These are phyloP conservation scores for Hyparrhenia diplandra DNA, from an alignment of 176 grass and related monocot species.

Conservation along the genomic window DNA sequence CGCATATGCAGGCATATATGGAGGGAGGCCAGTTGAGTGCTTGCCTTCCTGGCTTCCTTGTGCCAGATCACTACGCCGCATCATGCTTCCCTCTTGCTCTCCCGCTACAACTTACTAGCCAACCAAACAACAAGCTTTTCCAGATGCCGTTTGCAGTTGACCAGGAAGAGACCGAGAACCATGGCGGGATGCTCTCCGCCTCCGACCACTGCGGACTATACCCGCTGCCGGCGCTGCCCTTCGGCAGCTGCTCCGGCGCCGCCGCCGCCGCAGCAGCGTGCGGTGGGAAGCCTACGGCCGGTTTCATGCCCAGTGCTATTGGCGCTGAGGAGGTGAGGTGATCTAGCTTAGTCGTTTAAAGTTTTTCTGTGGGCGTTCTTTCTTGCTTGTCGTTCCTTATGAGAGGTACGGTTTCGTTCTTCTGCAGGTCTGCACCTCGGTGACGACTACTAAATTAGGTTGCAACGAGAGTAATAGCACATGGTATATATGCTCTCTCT, in stretches of 20 bases:
- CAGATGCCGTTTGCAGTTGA: slow-evolving; percentile 37
- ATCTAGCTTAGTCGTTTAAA: neutral
- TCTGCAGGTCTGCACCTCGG: slow-evolving; percentile 44
- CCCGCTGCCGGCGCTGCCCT: slow-evolving; percentile 26
- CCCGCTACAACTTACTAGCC: slow-evolving; percentile 35
- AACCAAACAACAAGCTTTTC: slow-evolving; percentile 25
- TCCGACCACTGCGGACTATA: slow-evolving; percentile 35
- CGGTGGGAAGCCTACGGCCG: neutral
- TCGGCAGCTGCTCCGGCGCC: neutral
- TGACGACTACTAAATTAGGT: neutral
- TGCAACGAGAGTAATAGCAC: slow-evolving; percentile 31
- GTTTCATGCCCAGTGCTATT: slow-evolving; percentile 18
- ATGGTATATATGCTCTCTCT: slow-evolving; percentile 38
- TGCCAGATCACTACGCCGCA: slow-evolving; percentile 19
- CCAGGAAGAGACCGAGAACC: slow-evolving; percentile 24
- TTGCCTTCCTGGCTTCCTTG: slow-evolving; percentile 30
- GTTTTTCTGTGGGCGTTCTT: neutral
- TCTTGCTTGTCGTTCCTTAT: neutral
- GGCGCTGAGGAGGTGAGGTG: slow-evolving; percentile 38
- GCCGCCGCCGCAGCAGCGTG: neutral
- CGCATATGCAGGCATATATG: slow-evolving; percentile 51
- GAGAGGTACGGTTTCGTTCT: neutral
- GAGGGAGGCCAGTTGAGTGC: slow-evolving; percentile 37
- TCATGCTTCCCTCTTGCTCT: slow-evolving; percentile 18
- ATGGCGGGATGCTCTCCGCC: slow-evolving; percentile 30